Base-by-base conservation (phyloP, 2,329 filamentous ascomycete species). In the Nothophaeocryptopus gaeumannii region DNA sequence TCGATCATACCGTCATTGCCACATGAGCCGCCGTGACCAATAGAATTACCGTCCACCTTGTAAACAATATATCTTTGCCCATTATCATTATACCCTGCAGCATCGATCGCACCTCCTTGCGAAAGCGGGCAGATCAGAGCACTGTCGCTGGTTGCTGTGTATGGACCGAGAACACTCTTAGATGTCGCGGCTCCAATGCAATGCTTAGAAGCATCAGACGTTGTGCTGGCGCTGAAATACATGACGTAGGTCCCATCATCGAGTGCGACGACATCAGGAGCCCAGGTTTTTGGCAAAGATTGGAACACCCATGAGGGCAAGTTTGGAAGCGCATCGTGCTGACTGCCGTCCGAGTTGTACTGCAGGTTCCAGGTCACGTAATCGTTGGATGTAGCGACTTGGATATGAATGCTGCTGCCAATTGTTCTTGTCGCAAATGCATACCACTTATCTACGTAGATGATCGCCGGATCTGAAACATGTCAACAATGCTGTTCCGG, bases 191-290 rank as follows among this genome's bases (percentile, higher is more conserved):
- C 66, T 26, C 67, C 67, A 16, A 69, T 57, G 46, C 67, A 70
- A 47, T 70, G 67, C 16, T 62, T 62, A 5, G 58, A 50, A 3
- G 54, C 45, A 30, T 62, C 51, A 4, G 49, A 16, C 2, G 47
- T 53, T 11, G 62, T 58, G 8, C 60, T 60, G 7, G 67, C 67
- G 34, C 58, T 59, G 57, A 68, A 70, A 59, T 69, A 70, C 51
- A 69, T 48, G 37, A 70, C 52, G 46, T 59, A 69, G 34, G 62
- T 60, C 16, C 61, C 58, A 32, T 68, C 63, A n/a, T 58, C 51
- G 29, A 82, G 66, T 47, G 66, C 67, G 10, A 75, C 70, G 5
- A 85, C 78, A 60, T 84, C 81, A 8, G 82, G 83, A 0, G 82
- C 82, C 81, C 81, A 85, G 20, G 78, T 78, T 48, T 80, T 74